Base-by-base conservation (phyloP, 352 stramenopile genomes). In the Globisporangium canariense region DNA sequence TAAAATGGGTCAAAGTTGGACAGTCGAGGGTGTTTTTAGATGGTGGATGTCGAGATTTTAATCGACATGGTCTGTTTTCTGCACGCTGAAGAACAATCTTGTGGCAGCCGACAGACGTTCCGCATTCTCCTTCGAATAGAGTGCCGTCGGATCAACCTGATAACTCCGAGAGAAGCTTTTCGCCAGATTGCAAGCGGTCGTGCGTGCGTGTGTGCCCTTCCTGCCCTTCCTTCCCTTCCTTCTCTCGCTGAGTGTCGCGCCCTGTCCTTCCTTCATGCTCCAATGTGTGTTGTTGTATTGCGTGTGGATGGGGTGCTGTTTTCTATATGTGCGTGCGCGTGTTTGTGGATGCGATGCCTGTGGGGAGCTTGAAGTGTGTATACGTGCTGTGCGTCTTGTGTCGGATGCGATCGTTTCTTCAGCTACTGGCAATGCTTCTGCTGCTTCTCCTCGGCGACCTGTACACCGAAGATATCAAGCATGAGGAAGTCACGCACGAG, bases 401-500 rank as follows among this genome's bases (percentile, higher is more conserved):
- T 3, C 2, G 3, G 22, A 5, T 18, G 58, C 14, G 11, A 8
- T 51, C 30, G 47, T 65, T 16, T 20, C 38, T 45, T 66, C 41
- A 61, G 20, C 28, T 66, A 55, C 61, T 61, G 36, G n/a, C 53
- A 53, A 14, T 61, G 38, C 20, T 73, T 62, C 5, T 67, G 67
- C 16, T 73, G 77, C 55, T 89, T 88, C 58, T 87, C 70, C 56
- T 89, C 81, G 7, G 82, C 76, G 41, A 92, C 74, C 49, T 92
- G 81, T 16, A 77, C 74, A 20, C 78, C 81, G 66, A 92, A 91
- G 38, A 92, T 78, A 62, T 94, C 85, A 49, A 94, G 78, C 78
- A 90, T 79, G 45, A 94, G 76, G 72, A 94, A 94, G 64, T 91
- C 79, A 32, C 85, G 81, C 40, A 94, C 54, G 16, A 82, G 43